Evolutionary conservation across 2,329 filamentous ascomycete species (phyloP).

Genomic region (Colletotrichum gigasporum): DNA sequence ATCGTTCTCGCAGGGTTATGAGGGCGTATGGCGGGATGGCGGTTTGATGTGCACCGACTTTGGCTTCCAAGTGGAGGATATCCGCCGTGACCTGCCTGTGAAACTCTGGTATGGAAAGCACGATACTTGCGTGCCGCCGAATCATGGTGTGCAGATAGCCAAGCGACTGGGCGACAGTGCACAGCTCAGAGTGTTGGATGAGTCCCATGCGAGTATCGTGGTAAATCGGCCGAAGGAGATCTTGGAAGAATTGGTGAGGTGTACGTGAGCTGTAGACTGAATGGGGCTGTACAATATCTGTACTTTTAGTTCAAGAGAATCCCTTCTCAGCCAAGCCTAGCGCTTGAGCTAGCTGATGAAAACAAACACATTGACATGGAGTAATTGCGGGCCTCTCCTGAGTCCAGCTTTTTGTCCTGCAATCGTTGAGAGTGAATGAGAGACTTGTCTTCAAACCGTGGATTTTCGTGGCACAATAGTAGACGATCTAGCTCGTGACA

Average conservation of each 20-base stretch:
- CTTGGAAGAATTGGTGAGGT: not conserved
- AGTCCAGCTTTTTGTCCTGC: no score
- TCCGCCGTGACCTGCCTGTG: conserved; percentile 15
- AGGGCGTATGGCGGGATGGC: conserved; percentile 22
- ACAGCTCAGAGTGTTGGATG: conserved; percentile 17
- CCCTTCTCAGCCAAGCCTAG: no score
- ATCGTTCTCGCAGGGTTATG: conserved; percentile 25
- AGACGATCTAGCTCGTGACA: no score
- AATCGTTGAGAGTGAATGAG: no score
- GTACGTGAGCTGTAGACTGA: no score
- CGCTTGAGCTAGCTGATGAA: no score
- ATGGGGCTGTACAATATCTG: no score
- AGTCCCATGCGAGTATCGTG: conserved; percentile 31
- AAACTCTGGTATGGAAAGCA: conserved; percentile 26
- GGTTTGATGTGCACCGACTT: conserved; percentile 21
- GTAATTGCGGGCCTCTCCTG: no score
- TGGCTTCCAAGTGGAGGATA: conserved; percentile 24
- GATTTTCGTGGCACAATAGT: no score
- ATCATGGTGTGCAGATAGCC: conserved; percentile 27
- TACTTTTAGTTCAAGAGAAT: no score
- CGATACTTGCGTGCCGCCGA: conserved; percentile 21
- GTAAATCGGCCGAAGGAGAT: conserved; percentile 17
- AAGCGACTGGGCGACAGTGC: conserved; percentile 14
- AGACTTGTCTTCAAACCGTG: no score
- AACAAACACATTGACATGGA: no score